Base-by-base conservation (phyloP, 1,284 basidiomycete species). In the Cutaneotrichosporon cavernicola region DNA sequence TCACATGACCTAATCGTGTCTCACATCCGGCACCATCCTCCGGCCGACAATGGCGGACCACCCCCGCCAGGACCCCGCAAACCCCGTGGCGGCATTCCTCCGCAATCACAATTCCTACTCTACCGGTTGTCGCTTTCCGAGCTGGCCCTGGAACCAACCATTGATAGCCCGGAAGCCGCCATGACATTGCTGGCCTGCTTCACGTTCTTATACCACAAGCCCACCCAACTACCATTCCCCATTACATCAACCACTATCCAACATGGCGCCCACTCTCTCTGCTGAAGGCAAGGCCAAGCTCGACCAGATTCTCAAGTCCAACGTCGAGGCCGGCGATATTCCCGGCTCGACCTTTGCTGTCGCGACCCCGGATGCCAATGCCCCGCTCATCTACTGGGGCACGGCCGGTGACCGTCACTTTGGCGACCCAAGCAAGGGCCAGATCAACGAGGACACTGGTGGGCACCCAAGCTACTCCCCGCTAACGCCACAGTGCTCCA, bases 361-460 rank as follows among this genome's bases (percentile, higher is more conserved):
- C 43, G 72, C 73, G 31, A 70, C 68, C 32, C 47, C 60, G 9
- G 65, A 65, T 43, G 52, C 58, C 21, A 43, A 58, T 8, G 60
- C 43, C 14, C 30, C 31, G 16, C 62, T 59, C 9, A 46, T 78
- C 9, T 77, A 74, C 58, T 67, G 65, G 46, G 70, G 72, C 52
- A 63, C 71, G 36, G 64, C 49, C 1, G 76, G 76, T 30, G 69
- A 73, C 47, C 63, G 51, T 51, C 65, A 69, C 5, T 74, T 71
- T 56, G 75, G 71, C 1, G 61, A 74, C 16, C 63, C 67, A 7
- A 52, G 60, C 30, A 62, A 69, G 50, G 74, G 72, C 30, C 50
- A 67, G 63, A 67, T 78, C 16, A 61, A 73, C 55, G 62, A 66
- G 47, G 65, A 74, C 56, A 77, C 75, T 9, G 61, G 76, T 78